Evolutionary conservation across 2,329 filamentous ascomycete genomes (phyloP), one percentile per base, ranked within the genome.

Genomic region (Monilinia laxa): DNA sequence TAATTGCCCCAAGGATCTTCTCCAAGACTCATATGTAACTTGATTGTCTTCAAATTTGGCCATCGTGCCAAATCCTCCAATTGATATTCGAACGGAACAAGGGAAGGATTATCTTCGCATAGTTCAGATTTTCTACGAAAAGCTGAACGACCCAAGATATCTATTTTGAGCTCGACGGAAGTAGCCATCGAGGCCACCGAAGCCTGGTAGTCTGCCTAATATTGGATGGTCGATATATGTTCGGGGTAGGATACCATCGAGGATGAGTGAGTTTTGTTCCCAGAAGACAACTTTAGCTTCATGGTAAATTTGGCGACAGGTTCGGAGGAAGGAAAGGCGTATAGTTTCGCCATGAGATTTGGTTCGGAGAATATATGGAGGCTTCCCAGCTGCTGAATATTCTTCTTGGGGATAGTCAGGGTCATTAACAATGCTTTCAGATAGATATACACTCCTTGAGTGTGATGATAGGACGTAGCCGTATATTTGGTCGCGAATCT

Each of bases 401-500:
- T 54, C 35, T 20, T 66, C 56, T 42, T 53, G 25, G 10, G 59
- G 42, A 35, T 55, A 42, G 3, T 65, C 60, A n/a, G 62, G 55
- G 23, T 65, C 52, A 57, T 49, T 62, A 20, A 55, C 4, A 38
- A 62, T 49, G n/a, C 40, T 59, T 31, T 58, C 54, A 18, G 49
- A 59, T 38, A 66, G 23, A 28, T 49, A 62, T 47, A 66, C 38
- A 38, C 25, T 31, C 12, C 57, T 62, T 25, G 57, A 55, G 14
- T 52, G 58, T n/a, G 65, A 64, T 31, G 65, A 56, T 42, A 67
- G 14, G 28, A 67, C 65, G 16, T 67, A 67, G 16, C 45, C 65
- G 35, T 67, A 67, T 62, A 67, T 64, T 52, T 67, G 65, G 52
- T 67, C 65, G n/a, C 58, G 65, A 57, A 67, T 63, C 52, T 67